Conservation (phyloP, 257 asterid species). For the Coffea canephora region DNA sequence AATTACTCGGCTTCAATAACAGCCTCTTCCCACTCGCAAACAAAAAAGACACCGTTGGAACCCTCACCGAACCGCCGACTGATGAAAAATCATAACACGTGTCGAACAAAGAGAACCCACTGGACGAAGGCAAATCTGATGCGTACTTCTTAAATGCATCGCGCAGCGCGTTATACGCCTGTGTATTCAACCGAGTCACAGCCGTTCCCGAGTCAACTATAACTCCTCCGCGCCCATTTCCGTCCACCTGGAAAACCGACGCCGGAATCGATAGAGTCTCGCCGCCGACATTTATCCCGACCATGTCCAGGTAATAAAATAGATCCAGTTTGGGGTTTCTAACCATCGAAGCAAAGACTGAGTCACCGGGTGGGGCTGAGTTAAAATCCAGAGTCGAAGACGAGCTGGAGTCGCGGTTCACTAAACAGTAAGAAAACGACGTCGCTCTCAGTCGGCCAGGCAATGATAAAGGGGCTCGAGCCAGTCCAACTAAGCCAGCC, state of each 20-base stretch:
- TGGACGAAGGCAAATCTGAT: conserved; percentile 24
- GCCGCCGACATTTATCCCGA: conserved; percentile 68
- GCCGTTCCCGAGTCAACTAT: conserved; percentile 93
- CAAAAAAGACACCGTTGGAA: conserved; percentile 62
- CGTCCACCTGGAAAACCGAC: conserved; percentile 33
- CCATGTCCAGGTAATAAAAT: conserved; percentile 55
- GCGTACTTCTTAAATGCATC: conserved; percentile 40
- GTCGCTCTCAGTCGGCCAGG: conserved; percentile 64
- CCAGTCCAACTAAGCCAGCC: conserved; percentile 69
- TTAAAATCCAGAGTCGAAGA: conserved; percentile 72
- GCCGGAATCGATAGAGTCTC: conserved; percentile 32
- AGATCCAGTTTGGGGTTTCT: conserved; percentile 33
- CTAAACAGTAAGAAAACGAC: conserved; percentile 79
- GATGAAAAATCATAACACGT: conserved; percentile 68
- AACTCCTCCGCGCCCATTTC: conserved; percentile 68
- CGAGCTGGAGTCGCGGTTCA: conserved; percentile 61
- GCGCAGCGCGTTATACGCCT: conserved; percentile 48
- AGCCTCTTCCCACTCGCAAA: conserved; percentile 48
- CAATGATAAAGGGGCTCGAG: conserved; percentile 60
- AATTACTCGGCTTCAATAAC: conserved; percentile 49
- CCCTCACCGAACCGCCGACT: conserved; percentile 30
- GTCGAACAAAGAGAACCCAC: conserved; percentile 54
- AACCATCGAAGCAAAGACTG: conserved; percentile 53
- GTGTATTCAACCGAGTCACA: conserved; percentile 58
- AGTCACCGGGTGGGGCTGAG: conserved; percentile 53